Percentiles rank a stretch among this genome's conserved stretches.
Conservation (phyloP, 2,329 filamentous ascomycete genomes). For the Verticillium albo-atrum region DNA sequence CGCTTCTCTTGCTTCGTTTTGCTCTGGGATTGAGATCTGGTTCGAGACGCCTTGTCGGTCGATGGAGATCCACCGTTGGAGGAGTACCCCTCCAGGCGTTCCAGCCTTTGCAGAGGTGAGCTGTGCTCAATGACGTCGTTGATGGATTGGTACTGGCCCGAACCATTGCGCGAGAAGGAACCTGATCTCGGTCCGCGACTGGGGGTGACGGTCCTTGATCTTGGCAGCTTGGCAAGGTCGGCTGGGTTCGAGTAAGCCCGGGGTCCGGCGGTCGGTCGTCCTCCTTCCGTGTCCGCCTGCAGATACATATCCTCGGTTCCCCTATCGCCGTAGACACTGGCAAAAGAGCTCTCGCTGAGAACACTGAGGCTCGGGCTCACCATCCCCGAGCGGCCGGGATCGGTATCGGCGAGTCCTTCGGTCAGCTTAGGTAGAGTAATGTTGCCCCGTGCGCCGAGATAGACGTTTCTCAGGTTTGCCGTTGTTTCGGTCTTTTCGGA, state of each 20-base stretch:
- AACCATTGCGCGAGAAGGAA: slow-evolving; percentile 22
- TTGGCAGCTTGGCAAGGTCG: background rate
- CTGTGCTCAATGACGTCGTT: slow-evolving; percentile 38
- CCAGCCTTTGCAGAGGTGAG: slow-evolving; percentile 48
- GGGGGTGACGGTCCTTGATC: slow-evolving; percentile 11
- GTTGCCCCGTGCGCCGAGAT: slow-evolving; percentile 46
- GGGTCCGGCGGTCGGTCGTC: background rate
- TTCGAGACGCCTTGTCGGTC: slow-evolving; percentile 17
- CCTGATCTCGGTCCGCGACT: slow-evolving; percentile 21
- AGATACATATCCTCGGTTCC: slow-evolving; percentile 11
- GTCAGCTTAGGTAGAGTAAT: slow-evolving; percentile 44
- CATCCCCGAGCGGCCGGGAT: slow-evolving; percentile 29
- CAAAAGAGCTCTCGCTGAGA: slow-evolving; percentile 63
- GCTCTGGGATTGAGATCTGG: slow-evolving; percentile 15
- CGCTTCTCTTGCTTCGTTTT: slow-evolving; percentile 41
- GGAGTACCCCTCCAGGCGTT: slow-evolving; percentile 31
- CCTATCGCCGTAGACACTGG: slow-evolving; percentile 57
- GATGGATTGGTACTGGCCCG: slow-evolving; percentile 38
- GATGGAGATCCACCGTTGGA: slow-evolving; percentile 24
- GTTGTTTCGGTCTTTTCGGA: slow-evolving; percentile 56
- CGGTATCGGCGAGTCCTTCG: slow-evolving; percentile 27
- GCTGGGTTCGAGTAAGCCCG: background rate
- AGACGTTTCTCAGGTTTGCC: slow-evolving; percentile 57
- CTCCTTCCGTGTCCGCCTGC: background rate
- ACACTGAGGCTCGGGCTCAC: slow-evolving; percentile 59